A percentile compares a stretch with the other conserved stretches of the same genome.
These are phyloP conservation scores for Anisogramma anomala DNA, from an alignment of 2,329 filamentous ascomycete species.

Conservation along the genomic window DNA sequence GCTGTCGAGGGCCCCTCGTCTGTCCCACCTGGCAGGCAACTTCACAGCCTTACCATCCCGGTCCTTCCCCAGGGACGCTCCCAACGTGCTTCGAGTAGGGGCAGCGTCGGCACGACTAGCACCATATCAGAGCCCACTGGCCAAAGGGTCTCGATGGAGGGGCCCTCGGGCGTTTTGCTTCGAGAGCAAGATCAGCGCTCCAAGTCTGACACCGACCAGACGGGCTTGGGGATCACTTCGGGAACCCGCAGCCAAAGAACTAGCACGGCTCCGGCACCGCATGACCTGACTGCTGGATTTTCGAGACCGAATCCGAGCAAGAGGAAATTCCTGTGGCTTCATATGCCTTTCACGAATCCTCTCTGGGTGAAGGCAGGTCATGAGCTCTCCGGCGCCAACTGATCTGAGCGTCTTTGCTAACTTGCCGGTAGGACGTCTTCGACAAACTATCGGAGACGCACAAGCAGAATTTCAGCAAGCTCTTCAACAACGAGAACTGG, in stretches of 20 bases:
- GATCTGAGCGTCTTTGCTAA: constrained; percentile 16
- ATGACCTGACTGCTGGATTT: constrained; percentile 28
- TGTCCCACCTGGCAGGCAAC: constrained; percentile 11
- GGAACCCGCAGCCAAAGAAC: constrained; percentile 4
- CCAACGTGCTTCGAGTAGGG: constrained; percentile 22
- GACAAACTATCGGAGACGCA: constrained; percentile 34
- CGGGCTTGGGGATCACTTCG: background rate
- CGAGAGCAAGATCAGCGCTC: background rate
- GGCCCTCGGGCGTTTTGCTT: background rate
- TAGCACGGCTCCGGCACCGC: constrained; percentile 16
- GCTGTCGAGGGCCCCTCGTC: constrained; percentile 12
- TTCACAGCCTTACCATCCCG: constrained; percentile 25
- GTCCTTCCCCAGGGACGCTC: constrained; percentile 20
- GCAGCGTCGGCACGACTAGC: constrained; percentile 20
- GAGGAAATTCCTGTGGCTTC: constrained; percentile 47
- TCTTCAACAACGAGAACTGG: constrained; percentile 33
- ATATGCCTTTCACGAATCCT: constrained; percentile 45
- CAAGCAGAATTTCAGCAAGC: constrained; percentile 25
- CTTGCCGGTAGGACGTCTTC: constrained; percentile 20
- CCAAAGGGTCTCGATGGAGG: constrained; percentile 18
- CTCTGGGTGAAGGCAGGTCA: constrained; percentile 43
- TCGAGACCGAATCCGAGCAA: constrained; percentile 26
- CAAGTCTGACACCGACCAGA: background rate
- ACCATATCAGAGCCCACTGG: constrained; percentile 24
- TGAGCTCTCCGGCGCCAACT: constrained; percentile 6